Conservation (phyloP, 257 asterid genomes). For the Salvia splendens region DNA sequence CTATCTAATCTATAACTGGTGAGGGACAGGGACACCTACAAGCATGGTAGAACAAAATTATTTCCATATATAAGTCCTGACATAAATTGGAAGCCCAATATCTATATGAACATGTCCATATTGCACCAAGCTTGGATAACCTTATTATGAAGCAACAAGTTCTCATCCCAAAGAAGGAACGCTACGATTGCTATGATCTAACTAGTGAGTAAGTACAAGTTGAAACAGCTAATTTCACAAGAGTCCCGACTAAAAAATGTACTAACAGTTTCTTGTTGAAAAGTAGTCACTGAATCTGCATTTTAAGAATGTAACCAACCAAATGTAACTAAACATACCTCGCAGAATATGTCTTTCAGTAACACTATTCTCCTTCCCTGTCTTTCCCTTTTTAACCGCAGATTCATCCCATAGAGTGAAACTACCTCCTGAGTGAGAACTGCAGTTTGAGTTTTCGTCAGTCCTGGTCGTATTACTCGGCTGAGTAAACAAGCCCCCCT, state of each 20-base stretch:
- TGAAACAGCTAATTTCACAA: no score
- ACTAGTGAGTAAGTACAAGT: not conserved
- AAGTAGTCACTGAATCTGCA: not conserved
- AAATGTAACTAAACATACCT: slow-evolving; percentile 47
- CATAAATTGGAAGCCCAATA: not conserved
- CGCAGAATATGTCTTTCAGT: slow-evolving; percentile 49
- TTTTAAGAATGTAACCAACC: not conserved
- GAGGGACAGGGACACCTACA: not conserved
- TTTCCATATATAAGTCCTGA: no score
- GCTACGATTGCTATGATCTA: not conserved
- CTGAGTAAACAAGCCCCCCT: slow-evolving; percentile 49
- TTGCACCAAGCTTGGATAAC: not conserved
- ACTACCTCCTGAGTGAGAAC: slow-evolving; percentile 73
- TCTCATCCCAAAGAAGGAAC: not conserved
- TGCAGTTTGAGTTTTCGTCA: slow-evolving; percentile 67
- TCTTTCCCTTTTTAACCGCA: slow-evolving; percentile 80
- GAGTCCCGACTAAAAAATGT: no score
- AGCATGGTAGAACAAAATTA: not conserved
- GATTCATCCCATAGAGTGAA: slow-evolving; percentile 90
- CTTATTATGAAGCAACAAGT: not conserved
- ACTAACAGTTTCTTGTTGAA: no score
- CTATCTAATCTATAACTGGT: not conserved
- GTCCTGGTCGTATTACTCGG: slow-evolving; percentile 37
- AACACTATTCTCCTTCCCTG: slow-evolving; percentile 95
- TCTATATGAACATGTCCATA: not conserved